Base-by-base conservation (phyloP, 176 grass and related monocot genomes). In the Alopecurus myosuroides region DNA sequence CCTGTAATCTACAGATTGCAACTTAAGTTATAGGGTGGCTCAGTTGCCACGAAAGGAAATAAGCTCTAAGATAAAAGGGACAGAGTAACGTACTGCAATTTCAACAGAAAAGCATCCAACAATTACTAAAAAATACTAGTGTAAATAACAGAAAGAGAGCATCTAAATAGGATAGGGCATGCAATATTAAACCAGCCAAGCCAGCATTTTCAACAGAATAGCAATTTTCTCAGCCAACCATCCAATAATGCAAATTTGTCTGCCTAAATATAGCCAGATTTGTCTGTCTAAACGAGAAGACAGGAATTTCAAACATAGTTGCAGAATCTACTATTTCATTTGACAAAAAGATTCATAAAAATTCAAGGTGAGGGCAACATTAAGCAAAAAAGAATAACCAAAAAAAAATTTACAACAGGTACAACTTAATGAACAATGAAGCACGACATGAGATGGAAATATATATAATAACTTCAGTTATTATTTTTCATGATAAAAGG, bases 401-500 rank as follows among this genome's bases (percentile, higher is more conserved):
- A 60, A 42, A 11, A 17, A 37, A 79, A 82, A 19, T 11, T 49
- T 61, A 22, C 22, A 73, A 11, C 4, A 67, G 34, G 23, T 76
- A 53, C 40, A 49, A 57, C 30, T 48, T 17, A 56, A 85, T 65
- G 64, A 80, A 74, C 22, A 49, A n/a, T 20, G 30, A 35, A 87
- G 34, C 20, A 28, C 37, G 19, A 33, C 13, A 45, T 44, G 69
- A 34, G 49, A 37, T 49, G 60, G 23, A 49, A 50, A 3, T 19
- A 31, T 22, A 13, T 49, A 60, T 50, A 60, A 23, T 53, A 83
- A 84, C 50, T 64, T 55, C 19, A 84, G 20, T 55, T 7, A 8
- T 45, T 52, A 79, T 42, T 45, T 26, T 58, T 93, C 44, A 80
- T 31, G 70, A 34, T 82, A 26, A 76, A 85, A 88, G 20, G 36